These are phyloP conservation scores for Phialophora macrospora DNA, from an alignment of 2,329 filamentous ascomycete genomes.

Conservation along the genomic window DNA sequence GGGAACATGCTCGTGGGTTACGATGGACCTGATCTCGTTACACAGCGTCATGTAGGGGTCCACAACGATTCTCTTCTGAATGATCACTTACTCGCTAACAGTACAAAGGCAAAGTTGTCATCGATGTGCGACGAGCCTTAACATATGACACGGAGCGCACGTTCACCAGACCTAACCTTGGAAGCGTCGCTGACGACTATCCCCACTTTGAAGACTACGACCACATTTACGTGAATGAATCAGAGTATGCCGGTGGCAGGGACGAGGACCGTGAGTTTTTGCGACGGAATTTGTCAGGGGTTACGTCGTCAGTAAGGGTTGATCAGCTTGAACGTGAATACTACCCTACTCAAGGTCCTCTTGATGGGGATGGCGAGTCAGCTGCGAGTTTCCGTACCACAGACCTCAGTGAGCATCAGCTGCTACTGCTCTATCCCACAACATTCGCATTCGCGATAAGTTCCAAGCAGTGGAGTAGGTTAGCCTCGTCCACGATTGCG, in stretches of 20 bases:
- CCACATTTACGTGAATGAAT: neutral
- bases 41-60: neutral
- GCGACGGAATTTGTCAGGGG: neutral
- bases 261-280: neutral
- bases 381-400: neutral
- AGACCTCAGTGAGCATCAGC: neutral
- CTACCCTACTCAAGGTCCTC: neutral
- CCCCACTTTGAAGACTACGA: neutral
- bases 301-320: neutral
- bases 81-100: neutral
- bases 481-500: neutral
- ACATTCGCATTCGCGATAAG: neutral
- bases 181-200: neutral
- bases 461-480: conserved; percentile 5
- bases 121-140: neutral
- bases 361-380: neutral
- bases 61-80: neutral
- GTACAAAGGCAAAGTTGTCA: conserved; percentile 1
- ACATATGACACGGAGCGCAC: neutral
- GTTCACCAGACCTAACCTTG: neutral
- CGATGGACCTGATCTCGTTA: neutral
- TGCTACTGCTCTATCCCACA: neutral
- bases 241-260: neutral
- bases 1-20: neutral
- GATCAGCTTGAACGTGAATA: neutral